Evolutionary conservation across 257 asterid genomes (phyloP).

Genomic region (Salvia rosmarinus): DNA sequence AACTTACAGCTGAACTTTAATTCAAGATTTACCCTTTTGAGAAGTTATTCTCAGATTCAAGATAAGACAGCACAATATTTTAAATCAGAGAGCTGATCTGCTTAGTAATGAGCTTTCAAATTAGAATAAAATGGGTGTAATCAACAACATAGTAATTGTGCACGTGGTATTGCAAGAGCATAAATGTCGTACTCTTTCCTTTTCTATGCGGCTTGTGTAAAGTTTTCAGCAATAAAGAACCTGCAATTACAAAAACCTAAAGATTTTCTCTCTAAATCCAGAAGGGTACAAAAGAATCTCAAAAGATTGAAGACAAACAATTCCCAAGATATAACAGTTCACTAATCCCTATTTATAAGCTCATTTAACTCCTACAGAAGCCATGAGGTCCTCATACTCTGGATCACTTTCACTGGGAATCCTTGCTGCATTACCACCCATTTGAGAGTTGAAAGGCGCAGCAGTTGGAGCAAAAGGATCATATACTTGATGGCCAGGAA

Average conservation of each 20-base stretch:
- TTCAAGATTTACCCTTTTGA: too few species aligned
- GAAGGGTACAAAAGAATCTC: constrained; percentile 30
- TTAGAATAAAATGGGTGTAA: background rate
- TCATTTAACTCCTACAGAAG: constrained; percentile 80
- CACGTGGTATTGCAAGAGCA: background rate
- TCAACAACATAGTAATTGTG: too few species aligned
- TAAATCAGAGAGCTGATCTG: too few species aligned
- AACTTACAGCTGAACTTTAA: background rate
- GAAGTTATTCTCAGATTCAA: background rate
- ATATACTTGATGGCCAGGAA: constrained; percentile 60
- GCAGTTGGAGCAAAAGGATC: constrained; percentile 86
- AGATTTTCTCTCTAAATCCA: constrained; percentile 9
- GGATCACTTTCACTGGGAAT: constrained; percentile 64
- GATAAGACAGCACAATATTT: background rate
- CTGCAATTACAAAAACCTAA: constrained; percentile 18
- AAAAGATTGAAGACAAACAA: constrained; percentile 18
- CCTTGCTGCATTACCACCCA: constrained; percentile 47
- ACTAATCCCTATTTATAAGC: constrained; percentile 5
- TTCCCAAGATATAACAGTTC: background rate
- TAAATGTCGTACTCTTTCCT: background rate
- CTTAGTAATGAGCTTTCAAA: background rate
- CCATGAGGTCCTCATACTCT: constrained; percentile 85
- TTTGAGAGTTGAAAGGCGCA: constrained; percentile 47
- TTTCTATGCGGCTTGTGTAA: constrained; percentile 10
- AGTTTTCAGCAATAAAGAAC: constrained; percentile 6